phyloP scores from a whole-genome alignment of 179 eudicot species.

The Kewa caespitosa region DNA sequence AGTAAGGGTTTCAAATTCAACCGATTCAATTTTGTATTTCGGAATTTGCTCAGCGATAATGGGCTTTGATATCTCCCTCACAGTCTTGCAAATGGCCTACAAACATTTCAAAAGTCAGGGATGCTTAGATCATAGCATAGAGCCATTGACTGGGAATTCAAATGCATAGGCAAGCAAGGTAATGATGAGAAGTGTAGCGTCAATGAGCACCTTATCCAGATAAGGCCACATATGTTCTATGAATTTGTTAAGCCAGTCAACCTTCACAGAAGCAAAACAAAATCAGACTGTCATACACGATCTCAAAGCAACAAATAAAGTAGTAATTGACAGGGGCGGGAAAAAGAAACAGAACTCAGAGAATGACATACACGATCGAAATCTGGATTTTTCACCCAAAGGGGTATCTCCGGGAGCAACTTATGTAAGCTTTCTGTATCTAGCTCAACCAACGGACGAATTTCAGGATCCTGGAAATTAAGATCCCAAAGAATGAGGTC shows the following conservation, averaged over 20 bases:
- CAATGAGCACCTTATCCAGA: conserved; percentile 69
- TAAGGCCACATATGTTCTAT: conserved; percentile 87
- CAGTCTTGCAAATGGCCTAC: conserved; percentile 70
- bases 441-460: conserved; percentile 46
- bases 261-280: conserved; percentile 39
- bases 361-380: conserved; percentile 57
- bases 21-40: conserved; percentile 57
- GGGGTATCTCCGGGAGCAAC: conserved; percentile 66
- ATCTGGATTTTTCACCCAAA: conserved; percentile 89
- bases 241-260: conserved; percentile 94
- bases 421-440: conserved; percentile 48
- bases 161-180: not conserved
- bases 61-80: conserved; percentile 44
- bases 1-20: conserved; percentile 61
- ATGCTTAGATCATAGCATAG: not conserved
- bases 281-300: not conserved
- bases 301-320: no score
- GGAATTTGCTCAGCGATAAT: conserved; percentile 64
- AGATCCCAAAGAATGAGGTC: not conserved
- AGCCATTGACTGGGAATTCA: not conserved
- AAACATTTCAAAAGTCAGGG: not conserved
- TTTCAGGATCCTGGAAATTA: conserved; percentile 49
- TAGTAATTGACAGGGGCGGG: no score
- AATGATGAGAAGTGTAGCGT: not conserved
- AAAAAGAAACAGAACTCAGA: not conserved